A percentile compares a stretch with the other conserved stretches of the same genome.
phyloP scores from a whole-genome alignment of 139 green algal species.

The Edaphochlamys debaryana region DNA sequence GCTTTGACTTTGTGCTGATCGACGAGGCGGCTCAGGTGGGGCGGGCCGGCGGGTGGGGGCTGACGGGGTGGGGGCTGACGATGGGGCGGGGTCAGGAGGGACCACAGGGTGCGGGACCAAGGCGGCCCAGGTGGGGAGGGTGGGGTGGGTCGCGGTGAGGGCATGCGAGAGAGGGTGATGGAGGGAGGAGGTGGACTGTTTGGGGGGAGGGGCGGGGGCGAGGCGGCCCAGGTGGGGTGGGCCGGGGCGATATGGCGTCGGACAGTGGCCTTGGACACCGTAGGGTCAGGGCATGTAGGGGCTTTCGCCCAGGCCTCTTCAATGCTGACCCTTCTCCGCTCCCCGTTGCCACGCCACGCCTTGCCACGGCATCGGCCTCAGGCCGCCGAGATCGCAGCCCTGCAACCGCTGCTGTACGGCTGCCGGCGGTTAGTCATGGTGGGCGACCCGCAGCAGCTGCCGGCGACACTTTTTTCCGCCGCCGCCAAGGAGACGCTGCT shows the following conservation, averaged over 20 bases:
- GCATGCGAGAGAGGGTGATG: too few species aligned
- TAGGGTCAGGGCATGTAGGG: too few species aligned
- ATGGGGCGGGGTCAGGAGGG: not conserved
- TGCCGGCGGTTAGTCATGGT: constrained; percentile 67
- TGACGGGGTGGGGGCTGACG: not conserved
- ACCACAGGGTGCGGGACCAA: not conserved
- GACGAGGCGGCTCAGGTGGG: constrained; percentile 90
- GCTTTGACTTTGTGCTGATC: constrained; percentile 85
- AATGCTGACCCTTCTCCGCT: too few species aligned
- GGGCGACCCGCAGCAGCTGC: constrained; percentile 94
- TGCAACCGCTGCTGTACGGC: constrained; percentile 88
- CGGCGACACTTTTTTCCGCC: constrained; percentile 86
- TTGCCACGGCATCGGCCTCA: constrained; percentile 64
- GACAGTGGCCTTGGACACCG: too few species aligned
- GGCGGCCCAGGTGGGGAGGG: too few species aligned
- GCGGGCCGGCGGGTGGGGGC: not conserved
- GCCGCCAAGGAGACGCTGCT: constrained; percentile 68
- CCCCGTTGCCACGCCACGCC: not conserved
- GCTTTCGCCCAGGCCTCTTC: too few species aligned
- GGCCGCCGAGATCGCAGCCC: constrained; percentile 81
- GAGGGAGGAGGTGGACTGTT: too few species aligned
- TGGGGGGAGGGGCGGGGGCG: too few species aligned
- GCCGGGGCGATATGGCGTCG: too few species aligned
- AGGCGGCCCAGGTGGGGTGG: too few species aligned
- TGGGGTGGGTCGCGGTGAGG: too few species aligned